Percentiles rank a stretch among this genome's conserved stretches.
These are phyloP conservation scores for Aspergillus sclerotialis DNA, from an alignment of 2,329 filamentous ascomycete genomes.

Conservation along the genomic window DNA sequence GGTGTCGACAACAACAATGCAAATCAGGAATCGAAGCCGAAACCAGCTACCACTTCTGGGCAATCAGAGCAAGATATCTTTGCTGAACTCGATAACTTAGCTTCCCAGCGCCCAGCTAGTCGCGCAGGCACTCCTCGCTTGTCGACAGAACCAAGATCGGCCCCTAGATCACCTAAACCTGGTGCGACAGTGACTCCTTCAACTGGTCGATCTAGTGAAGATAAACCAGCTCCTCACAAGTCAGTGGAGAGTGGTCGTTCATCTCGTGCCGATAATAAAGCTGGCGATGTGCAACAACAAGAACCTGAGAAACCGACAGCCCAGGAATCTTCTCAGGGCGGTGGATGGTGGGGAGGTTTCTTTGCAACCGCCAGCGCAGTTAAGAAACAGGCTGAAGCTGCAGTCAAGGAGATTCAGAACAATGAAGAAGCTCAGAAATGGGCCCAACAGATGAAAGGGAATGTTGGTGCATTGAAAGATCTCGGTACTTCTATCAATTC, in stretches of 20 bases:
- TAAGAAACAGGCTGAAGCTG: slow-evolving; percentile 84
- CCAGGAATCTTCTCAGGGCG: slow-evolving; percentile 47
- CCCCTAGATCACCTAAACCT: slow-evolving; percentile 49
- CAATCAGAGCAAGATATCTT: slow-evolving; percentile 64
- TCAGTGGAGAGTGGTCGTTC: slow-evolving; percentile 71
- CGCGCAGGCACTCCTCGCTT: slow-evolving; percentile 77
- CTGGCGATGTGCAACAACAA: slow-evolving; percentile 42
- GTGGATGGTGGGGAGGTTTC: slow-evolving; percentile 84
- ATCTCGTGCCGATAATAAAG: slow-evolving; percentile 64
- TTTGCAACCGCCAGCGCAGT: slow-evolving; percentile 67
- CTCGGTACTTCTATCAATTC: slow-evolving; percentile 53
- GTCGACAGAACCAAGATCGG: slow-evolving; percentile 42
- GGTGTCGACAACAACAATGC: slow-evolving; percentile 25
- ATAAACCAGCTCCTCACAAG: slow-evolving; percentile 56
- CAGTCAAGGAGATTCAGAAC: slow-evolving; percentile 90
- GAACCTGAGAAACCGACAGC: slow-evolving; percentile 38
- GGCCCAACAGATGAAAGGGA: slow-evolving; percentile 88
- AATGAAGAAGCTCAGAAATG: slow-evolving; percentile 96
- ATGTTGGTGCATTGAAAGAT: slow-evolving; percentile 69
- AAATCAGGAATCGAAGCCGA: slow-evolving; percentile 10
- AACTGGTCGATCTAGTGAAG: slow-evolving; percentile 56
- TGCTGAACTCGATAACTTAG: slow-evolving; percentile 79
- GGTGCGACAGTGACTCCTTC: slow-evolving; percentile 36
- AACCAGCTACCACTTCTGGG: slow-evolving; percentile 12
- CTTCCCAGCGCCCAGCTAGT: slow-evolving; percentile 59